phyloP scores from a whole-genome alignment of 306 rosid species.

The Quercus wislizeni region DNA sequence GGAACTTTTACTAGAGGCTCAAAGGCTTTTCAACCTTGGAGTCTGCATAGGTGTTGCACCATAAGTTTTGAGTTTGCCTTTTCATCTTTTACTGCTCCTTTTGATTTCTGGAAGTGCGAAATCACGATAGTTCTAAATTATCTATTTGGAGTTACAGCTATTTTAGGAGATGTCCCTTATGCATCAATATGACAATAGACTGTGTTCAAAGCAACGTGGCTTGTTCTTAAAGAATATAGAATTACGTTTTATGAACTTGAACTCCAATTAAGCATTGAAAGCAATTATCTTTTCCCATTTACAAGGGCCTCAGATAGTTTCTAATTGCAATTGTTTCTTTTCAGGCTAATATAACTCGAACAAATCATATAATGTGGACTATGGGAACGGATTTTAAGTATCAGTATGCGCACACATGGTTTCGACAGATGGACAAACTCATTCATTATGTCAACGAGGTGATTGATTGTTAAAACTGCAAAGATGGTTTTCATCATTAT shows the following conservation, averaged over 20 bases:
- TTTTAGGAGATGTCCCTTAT: too few relatives aligned
- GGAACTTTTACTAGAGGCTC: neutral
- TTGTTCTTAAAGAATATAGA: too few relatives aligned
- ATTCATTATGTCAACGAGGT: constrained; percentile 93
- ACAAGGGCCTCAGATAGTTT: constrained; percentile 19
- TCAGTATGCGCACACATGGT: constrained; percentile 90
- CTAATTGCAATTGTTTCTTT: constrained; percentile 26
- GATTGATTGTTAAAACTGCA: neutral
- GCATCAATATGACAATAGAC: too few relatives aligned
- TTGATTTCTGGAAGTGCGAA: neutral
- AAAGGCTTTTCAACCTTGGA: neutral
- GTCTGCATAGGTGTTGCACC: neutral
- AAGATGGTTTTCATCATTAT: neutral
- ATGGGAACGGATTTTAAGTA: constrained; percentile 99
- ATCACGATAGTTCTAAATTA: too few relatives aligned
- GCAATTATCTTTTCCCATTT: constrained; percentile 7
- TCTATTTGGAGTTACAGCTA: too few relatives aligned
- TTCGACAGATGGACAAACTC: constrained; percentile 85
- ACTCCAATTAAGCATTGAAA: neutral
- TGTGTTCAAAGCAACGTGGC: too few relatives aligned
- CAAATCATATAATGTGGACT: constrained; percentile 97
- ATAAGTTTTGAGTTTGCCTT: neutral
- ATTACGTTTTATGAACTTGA: constrained; percentile 15
- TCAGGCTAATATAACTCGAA: constrained; percentile 94
- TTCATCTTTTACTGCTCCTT: neutral